A percentile compares a stretch with the other conserved stretches of the same genome.
Evolutionary conservation across 2,329 filamentous ascomycete species (phyloP).

Genomic region (Clonostachys chloroleuca): DNA sequence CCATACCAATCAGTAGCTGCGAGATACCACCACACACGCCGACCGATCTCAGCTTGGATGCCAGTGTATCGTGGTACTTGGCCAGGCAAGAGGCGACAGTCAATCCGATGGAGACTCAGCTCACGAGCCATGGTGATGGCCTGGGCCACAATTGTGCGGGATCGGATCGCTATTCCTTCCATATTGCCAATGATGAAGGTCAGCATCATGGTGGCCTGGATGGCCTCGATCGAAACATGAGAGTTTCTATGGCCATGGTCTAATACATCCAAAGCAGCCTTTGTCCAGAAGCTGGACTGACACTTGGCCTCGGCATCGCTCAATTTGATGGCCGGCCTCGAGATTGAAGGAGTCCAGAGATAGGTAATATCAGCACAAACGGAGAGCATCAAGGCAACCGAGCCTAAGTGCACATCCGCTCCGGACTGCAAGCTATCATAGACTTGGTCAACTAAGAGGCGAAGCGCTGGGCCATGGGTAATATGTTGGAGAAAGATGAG

Average conservation of each 20-base stretch:
- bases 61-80: no score
- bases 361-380: conserved; percentile 22
- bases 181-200: conserved; percentile 17
- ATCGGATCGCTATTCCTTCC: conserved; percentile 15
- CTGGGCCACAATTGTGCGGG: conserved; percentile 9
- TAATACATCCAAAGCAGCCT: conserved; percentile 2
- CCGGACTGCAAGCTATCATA: conserved; percentile 14
- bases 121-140: conserved; percentile 6
- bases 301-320: not conserved
- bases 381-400: conserved; percentile 19
- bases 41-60: conserved; percentile 24
- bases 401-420: conserved; percentile 11
- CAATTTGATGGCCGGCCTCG: no score
- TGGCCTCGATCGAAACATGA: conserved; percentile 8
- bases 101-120: conserved; percentile 25
- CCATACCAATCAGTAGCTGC: conserved; percentile 33
- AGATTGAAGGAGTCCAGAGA: conserved; percentile 14
- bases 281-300: conserved; percentile 4
- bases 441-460: conserved; percentile 14
- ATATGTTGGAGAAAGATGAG: conserved; percentile 26
- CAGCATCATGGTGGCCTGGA: conserved; percentile 16
- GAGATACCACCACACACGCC: conserved; percentile 37
- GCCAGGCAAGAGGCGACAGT: conserved; percentile 9
- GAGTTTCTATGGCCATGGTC: not conserved
- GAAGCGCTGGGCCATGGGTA: conserved; percentile 19